Evolutionary conservation across 495 filamentous ascomycete genomes (phyloP).

Genomic region (Talaromyces trachyspermus): DNA sequence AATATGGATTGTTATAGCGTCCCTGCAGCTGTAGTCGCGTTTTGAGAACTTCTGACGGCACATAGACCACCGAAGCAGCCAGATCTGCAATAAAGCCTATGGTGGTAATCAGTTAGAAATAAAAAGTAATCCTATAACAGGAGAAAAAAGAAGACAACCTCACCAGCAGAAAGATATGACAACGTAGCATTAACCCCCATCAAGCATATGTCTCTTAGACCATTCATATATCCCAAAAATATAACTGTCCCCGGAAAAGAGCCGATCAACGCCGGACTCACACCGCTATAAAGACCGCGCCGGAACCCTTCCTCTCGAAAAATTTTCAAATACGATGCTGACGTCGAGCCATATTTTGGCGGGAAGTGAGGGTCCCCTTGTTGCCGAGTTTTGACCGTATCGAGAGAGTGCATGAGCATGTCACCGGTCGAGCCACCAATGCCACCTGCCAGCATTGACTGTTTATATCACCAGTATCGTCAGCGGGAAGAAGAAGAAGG

Average conservation of each 20-base stretch:
- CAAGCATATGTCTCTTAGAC: slow-evolving; percentile 84
- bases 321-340: slow-evolving; percentile 83
- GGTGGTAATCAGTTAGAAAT: slow-evolving; percentile 9
- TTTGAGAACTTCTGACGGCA: slow-evolving; percentile 94
- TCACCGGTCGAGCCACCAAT: slow-evolving; percentile 87
- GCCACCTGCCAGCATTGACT: slow-evolving; percentile 95
- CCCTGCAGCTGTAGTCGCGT: slow-evolving; percentile 92
- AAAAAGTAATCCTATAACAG: background rate
- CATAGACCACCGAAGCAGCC: slow-evolving; percentile 85
- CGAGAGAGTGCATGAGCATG: slow-evolving; percentile 97
- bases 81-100: slow-evolving; percentile 84
- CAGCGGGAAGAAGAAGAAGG: slow-evolving; percentile 3
- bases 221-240: slow-evolving; percentile 97
- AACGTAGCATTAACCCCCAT: slow-evolving; percentile 70
- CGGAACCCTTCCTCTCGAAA: slow-evolving; percentile 83
- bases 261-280: slow-evolving; percentile 79
- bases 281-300: slow-evolving; percentile 88
- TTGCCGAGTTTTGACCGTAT: slow-evolving; percentile 98
- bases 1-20: slow-evolving; percentile 87
- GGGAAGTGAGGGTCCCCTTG: slow-evolving; percentile 91
- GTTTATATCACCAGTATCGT: slow-evolving; percentile 3
- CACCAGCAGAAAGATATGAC: slow-evolving; percentile 78
- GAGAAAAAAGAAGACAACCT: slow-evolving; percentile 13
- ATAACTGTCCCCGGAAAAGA: slow-evolving; percentile 91
- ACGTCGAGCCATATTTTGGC: slow-evolving; percentile 83